A percentile compares a stretch with the other conserved stretches of the same genome.
phyloP scores from a whole-genome alignment of 2,329 filamentous ascomycete genomes.

The Didymella sp. region DNA sequence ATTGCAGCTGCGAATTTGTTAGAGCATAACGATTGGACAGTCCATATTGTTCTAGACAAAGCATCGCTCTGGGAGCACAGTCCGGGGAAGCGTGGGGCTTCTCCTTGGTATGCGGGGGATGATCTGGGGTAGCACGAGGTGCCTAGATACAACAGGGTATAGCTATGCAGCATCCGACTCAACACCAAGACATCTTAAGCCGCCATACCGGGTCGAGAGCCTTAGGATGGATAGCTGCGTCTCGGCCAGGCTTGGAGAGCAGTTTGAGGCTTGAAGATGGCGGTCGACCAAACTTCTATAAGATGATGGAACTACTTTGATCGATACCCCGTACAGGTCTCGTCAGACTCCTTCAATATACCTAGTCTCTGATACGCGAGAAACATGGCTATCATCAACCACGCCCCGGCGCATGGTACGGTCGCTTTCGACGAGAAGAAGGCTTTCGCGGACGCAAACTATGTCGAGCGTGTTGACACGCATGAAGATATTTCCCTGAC shows the following conservation, averaged over 20 bases:
- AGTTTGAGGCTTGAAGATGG: not conserved
- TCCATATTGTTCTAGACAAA: not conserved
- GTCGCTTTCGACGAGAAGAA: constrained; percentile 2
- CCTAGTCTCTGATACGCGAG: not conserved
- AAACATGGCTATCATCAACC: constrained; percentile 1
- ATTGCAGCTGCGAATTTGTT: not conserved
- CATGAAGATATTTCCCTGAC: constrained; percentile 12
- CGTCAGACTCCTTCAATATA: not conserved
- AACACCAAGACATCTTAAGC: constrained; percentile 13
- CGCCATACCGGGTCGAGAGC: constrained; percentile 11
- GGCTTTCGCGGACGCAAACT: not conserved
- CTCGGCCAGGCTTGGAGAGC: constrained; percentile 10
- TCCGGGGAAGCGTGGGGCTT: constrained; percentile 19
- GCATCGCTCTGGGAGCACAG: not conserved
- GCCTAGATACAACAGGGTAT: constrained; percentile 2
- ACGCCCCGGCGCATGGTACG: not conserved
- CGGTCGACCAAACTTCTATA: constrained; percentile 4
- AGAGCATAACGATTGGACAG: not conserved
- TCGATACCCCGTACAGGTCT: not conserved
- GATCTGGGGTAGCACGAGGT: constrained; percentile 15
- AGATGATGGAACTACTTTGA: not conserved
- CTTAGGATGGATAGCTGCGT: constrained; percentile 7
- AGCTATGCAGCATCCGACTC: not conserved
- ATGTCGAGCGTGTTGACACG: constrained; percentile 15
- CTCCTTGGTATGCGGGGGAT: constrained; percentile 13